phyloP scores from a whole-genome alignment of 202 grass and related monocot genomes.

The Setaria viridis region DNA sequence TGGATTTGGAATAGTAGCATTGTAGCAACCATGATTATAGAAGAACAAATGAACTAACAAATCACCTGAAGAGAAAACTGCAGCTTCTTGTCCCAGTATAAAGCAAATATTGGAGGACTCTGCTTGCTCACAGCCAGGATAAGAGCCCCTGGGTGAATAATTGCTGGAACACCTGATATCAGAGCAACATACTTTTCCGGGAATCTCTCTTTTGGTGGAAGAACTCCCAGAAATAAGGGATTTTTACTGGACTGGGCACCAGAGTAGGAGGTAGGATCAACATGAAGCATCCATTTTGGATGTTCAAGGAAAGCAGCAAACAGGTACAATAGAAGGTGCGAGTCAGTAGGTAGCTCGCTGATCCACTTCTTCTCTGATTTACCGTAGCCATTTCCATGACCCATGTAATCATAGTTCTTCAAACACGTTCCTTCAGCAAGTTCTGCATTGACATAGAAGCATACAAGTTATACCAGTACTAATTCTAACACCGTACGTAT shows the following conservation, averaged over 20 bases:
- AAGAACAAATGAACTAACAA: constrained; percentile 19
- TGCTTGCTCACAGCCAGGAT: constrained; percentile 89
- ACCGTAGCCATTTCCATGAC: constrained; percentile 63
- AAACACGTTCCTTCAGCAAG: constrained; percentile 97
- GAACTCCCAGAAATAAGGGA: constrained; percentile 94
- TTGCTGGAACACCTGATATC: constrained; percentile 78
- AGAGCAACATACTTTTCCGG: constrained; percentile 98
- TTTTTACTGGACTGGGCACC: constrained; percentile 95
- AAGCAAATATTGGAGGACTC: constrained; percentile 73
- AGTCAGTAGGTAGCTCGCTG: constrained; percentile 85
- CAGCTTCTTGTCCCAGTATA: constrained; percentile 96
- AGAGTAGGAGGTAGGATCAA: constrained; percentile 90
- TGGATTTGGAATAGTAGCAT: background rate
- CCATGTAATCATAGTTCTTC: constrained; percentile 89
- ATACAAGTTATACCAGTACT: constrained; percentile 4
- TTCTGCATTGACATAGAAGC: constrained; percentile 54
- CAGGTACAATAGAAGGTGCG: constrained; percentile 83
- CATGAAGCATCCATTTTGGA: constrained; percentile 98
- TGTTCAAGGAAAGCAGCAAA: constrained; percentile 98
- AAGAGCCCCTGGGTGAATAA: constrained; percentile 92
- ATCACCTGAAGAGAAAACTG: constrained; percentile 98
- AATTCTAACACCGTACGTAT: background rate
- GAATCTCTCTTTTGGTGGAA: constrained; percentile 95
- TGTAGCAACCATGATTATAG: background rate
- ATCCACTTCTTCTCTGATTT: constrained; percentile 89